phyloP scores from a whole-genome alignment of 2,329 filamentous ascomycete species.

The Clonostachys rhizophaga region DNA sequence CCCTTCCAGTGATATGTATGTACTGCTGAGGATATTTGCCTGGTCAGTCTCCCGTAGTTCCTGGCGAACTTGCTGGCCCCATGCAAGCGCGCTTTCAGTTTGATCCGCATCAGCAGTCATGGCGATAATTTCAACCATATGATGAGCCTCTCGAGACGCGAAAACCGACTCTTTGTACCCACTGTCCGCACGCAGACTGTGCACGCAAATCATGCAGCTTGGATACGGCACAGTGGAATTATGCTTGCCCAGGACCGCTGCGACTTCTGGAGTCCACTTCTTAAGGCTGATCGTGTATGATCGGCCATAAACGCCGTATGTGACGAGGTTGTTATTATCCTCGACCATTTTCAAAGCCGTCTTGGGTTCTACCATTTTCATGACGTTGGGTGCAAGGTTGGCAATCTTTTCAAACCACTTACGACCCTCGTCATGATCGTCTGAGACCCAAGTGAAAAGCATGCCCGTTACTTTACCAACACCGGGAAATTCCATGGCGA shows the following conservation, averaged over 20 bases:
- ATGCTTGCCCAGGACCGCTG: not conserved
- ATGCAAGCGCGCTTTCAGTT: not conserved
- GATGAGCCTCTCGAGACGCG: not conserved
- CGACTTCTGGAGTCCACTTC: not conserved
- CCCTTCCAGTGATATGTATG: not conserved
- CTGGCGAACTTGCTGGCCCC: not conserved
- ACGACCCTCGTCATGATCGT: not conserved
- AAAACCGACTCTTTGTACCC: not conserved
- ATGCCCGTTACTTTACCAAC: not conserved
- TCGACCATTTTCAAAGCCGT: not conserved
- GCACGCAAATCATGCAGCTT: constrained; percentile 1
- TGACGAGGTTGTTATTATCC: not conserved
- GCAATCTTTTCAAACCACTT: not conserved
- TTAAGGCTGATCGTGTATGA: not conserved
- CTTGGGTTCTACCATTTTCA: not conserved
- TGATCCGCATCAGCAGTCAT: not conserved
- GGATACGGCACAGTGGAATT: not conserved
- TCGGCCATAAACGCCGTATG: constrained; percentile 1
- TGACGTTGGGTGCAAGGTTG: not conserved
- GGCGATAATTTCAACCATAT: not conserved
- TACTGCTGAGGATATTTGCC: not conserved
- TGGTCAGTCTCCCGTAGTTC: not conserved
- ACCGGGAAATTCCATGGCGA: not conserved
- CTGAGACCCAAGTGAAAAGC: constrained; percentile 1
- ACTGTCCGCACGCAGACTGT: not conserved